Conservation (phyloP, 1,284 basidiomycete genomes). For the Cutaneotrichosporon daszewskae region DNA sequence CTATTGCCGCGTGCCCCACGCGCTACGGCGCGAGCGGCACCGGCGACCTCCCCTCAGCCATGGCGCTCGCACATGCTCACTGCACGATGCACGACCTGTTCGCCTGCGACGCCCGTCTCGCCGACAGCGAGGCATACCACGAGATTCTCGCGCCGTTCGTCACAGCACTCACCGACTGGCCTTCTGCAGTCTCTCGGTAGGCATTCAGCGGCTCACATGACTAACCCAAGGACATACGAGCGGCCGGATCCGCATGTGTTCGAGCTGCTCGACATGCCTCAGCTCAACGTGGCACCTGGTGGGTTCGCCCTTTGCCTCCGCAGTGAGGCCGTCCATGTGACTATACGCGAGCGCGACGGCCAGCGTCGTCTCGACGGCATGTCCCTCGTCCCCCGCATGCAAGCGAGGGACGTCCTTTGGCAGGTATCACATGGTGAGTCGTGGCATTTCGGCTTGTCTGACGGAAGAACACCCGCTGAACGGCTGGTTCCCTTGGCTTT, state of each 20-base stretch:
- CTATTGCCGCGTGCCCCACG: conserved; percentile 1
- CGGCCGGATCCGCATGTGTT: neutral
- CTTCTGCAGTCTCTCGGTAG: conserved; percentile 2
- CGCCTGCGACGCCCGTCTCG: conserved; percentile 6
- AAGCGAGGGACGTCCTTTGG: neutral
- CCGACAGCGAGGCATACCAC: conserved; percentile 4
- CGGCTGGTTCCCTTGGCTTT: conserved; percentile 13
- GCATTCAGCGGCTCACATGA: neutral
- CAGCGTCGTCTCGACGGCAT: neutral
- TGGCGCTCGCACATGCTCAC: conserved; percentile 11
- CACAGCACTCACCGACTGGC: conserved; percentile 2
- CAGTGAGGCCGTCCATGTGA: neutral
- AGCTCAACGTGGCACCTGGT: neutral
- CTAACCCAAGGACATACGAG: neutral
- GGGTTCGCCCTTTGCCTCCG: conserved; percentile 6
- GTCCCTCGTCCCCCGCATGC: conserved; percentile 3
- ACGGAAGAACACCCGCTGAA: conserved; percentile 1
- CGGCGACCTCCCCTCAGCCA: conserved; percentile 1
- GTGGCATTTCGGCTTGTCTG: neutral
- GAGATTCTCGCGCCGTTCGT: conserved; percentile 3
- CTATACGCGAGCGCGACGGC: neutral
- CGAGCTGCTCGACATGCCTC: conserved; percentile 2
- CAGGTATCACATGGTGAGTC: no score
- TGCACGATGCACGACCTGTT: conserved; percentile 9
- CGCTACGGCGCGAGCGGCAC: neutral